Percentiles rank a stretch among this genome's conserved stretches.
Conservation (phyloP, 2,329 filamentous ascomycete genomes). For the Aspergillus ustus region DNA sequence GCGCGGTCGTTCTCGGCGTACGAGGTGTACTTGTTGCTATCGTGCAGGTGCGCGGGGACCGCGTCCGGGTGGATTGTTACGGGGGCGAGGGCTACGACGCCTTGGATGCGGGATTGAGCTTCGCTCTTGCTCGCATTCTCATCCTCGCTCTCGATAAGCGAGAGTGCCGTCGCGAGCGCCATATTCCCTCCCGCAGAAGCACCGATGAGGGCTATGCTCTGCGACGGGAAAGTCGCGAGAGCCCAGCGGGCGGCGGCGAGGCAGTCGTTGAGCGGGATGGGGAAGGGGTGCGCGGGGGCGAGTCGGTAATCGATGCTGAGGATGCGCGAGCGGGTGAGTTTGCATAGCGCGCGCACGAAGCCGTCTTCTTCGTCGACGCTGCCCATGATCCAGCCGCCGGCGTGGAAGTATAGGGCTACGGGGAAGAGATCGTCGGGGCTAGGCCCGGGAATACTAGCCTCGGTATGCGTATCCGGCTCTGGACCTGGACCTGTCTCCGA, state of each 20-base stretch:
- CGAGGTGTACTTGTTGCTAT: slow-evolving; percentile 34
- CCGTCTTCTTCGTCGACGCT: slow-evolving; percentile 16
- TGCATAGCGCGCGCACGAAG: slow-evolving; percentile 9
- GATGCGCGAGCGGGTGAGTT: background rate
- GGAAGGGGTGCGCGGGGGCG: slow-evolving; percentile 27
- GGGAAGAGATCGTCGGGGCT: too few relatives aligned
- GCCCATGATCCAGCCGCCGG: slow-evolving; percentile 23
- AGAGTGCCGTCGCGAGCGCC: slow-evolving; percentile 43
- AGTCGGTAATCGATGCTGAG: slow-evolving; percentile 22
- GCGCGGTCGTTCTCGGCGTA: slow-evolving; percentile 42
- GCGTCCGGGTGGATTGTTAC: slow-evolving; percentile 42
- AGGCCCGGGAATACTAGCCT: too few relatives aligned
- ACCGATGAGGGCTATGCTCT: slow-evolving; percentile 31
- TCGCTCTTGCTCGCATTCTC: background rate
- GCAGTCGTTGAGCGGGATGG: slow-evolving; percentile 21
- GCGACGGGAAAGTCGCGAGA: slow-evolving; percentile 11
- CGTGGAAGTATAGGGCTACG: slow-evolving; percentile 40
- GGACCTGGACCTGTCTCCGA: too few relatives aligned
- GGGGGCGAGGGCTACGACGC: slow-evolving; percentile 44
- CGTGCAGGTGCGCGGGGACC: slow-evolving; percentile 40
- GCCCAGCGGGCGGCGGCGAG: slow-evolving; percentile 15
- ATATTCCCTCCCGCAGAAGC: slow-evolving; percentile 46
- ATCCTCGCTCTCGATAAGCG: slow-evolving; percentile 41
- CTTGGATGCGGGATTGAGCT: slow-evolving; percentile 33
- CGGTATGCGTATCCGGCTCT: too few relatives aligned